Evolutionary conservation across 2,329 filamentous ascomycete genomes (phyloP).

Genomic region (Fusarium sp.): DNA sequence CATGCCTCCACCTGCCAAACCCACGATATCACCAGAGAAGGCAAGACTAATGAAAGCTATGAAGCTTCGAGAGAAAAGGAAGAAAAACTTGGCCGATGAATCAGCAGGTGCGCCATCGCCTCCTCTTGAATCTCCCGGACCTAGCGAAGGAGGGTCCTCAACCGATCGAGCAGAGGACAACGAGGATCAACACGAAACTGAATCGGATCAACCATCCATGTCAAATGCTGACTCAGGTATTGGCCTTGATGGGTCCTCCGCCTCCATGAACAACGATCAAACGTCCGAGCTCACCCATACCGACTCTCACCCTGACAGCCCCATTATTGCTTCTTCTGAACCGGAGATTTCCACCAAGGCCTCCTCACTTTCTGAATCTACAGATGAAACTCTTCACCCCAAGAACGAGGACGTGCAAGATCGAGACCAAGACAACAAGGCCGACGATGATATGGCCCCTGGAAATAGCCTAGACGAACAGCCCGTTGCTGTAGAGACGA

Average conservation of each 20-base stretch:
- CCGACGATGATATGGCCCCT: slow-evolving; percentile 18
- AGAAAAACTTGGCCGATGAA: slow-evolving; percentile 52
- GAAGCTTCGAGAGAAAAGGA: slow-evolving; percentile 87
- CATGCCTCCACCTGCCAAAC: slow-evolving; percentile 59
- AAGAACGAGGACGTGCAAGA: slow-evolving; percentile 43
- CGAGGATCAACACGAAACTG: slow-evolving; percentile 39
- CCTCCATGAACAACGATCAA: slow-evolving; percentile 60
- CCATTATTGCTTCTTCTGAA: slow-evolving; percentile 66
- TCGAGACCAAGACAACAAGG: slow-evolving; percentile 36
- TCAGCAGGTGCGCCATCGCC: slow-evolving; percentile 39
- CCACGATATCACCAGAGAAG: slow-evolving; percentile 86
- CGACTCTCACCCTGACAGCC: slow-evolving; percentile 71
- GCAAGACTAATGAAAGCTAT: slow-evolving; percentile 93
- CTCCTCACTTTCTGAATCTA: slow-evolving; percentile 73
- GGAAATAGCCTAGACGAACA: slow-evolving; percentile 7
- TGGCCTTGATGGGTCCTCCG: slow-evolving; percentile 62
- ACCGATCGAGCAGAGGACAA: slow-evolving; percentile 44
- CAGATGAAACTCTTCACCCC: slow-evolving; percentile 68
- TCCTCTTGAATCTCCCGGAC: slow-evolving; percentile 32
- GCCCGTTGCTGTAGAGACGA: slow-evolving; percentile 4
- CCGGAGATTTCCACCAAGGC: slow-evolving; percentile 72
- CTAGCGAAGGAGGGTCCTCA: slow-evolving; percentile 41
- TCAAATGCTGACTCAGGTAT: slow-evolving; percentile 68
- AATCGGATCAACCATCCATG: slow-evolving; percentile 51
- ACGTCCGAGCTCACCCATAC: slow-evolving; percentile 62